phyloP scores from a whole-genome alignment of 768 basidiomycete species.

The Lepiota venenata region DNA sequence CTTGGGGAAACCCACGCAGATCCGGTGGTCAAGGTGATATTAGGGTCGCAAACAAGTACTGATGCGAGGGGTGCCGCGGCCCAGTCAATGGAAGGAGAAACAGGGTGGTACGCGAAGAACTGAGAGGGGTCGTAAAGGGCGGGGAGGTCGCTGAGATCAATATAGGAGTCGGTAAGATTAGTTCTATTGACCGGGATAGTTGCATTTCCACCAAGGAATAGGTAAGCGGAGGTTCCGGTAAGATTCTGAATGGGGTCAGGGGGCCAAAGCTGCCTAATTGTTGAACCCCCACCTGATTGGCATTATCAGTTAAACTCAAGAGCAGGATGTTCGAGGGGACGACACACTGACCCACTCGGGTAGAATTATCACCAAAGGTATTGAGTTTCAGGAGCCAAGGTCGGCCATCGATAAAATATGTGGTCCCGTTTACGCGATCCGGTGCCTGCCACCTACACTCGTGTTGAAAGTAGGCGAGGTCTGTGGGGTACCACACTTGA shows the following conservation, averaged over 20 bases:
- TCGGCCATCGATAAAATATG: neutral
- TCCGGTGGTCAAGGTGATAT: neutral
- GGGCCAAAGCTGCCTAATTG: slow-evolving; percentile 1
- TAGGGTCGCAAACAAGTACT: neutral
- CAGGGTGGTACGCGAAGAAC: neutral
- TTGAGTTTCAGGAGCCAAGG: neutral
- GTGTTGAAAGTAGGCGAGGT: neutral
- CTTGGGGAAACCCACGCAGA: neutral
- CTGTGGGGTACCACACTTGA: neutral
- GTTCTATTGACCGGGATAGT: neutral
- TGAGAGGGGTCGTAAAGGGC: neutral
- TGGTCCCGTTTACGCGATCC: neutral
- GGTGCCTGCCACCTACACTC: neutral
- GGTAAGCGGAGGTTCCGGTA: neutral
- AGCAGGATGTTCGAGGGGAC: neutral
- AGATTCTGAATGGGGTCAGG: neutral
- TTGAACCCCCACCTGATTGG: neutral
- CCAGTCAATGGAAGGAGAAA: neutral
- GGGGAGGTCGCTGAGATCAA: neutral
- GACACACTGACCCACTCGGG: neutral
- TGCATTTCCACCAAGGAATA: neutral
- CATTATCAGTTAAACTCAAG: neutral
- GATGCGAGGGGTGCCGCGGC: neutral
- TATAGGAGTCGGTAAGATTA: neutral
- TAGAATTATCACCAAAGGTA: neutral